Evolutionary conservation across 2,329 filamentous ascomycete genomes (phyloP), one percentile per base, ranked within the genome.

Genomic region (Aspergillus sp.): DNA sequence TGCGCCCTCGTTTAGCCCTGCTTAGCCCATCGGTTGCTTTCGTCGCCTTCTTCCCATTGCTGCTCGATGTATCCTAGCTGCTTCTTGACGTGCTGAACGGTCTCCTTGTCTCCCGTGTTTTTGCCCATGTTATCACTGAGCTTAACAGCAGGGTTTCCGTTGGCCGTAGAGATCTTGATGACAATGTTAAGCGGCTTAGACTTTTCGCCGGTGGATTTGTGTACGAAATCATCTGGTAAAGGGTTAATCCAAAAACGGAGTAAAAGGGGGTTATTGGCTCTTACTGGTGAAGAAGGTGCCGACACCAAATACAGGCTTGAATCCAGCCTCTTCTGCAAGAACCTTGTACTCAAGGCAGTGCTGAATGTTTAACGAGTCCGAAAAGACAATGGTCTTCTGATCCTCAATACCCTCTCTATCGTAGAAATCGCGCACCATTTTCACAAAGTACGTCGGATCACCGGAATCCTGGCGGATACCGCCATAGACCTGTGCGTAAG

Each of bases 131-230:
- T 96, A 65, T 91, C 86, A 51, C 83, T 96, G 54, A 98, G 88
- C 74, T 98, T 98, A 61, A 98, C 82, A 2, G 93, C 90, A 0
- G 85, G 81, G 37, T 83, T 80, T 5, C 90, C 90, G 10, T 75
- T 81, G 0, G 90, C 93, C 7, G 88, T 90, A 49, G 88, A 88
- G 48, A 98, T 78, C 71, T 98, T 98, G 71, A 98, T 96, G 54
- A 98, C 93, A 58, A 98, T 98, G 60, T 98, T 98, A 43, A 98
- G 72, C 0, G 93, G 93, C 11, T 83, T 81, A 0, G 90, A 96
- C 69, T 96, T 97, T 54, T 82, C 82, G 33, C 84, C 83, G 1
- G 83, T 86, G 31, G 76, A 81, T 48, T 78, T 71, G 52, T 86
- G 81, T n/a, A 71, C 72, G 64, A 93, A 98, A 66, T 98, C 93